Evolutionary conservation across 495 filamentous ascomycete species (phyloP).

Genomic region (Penicillium pancosmium): DNA sequence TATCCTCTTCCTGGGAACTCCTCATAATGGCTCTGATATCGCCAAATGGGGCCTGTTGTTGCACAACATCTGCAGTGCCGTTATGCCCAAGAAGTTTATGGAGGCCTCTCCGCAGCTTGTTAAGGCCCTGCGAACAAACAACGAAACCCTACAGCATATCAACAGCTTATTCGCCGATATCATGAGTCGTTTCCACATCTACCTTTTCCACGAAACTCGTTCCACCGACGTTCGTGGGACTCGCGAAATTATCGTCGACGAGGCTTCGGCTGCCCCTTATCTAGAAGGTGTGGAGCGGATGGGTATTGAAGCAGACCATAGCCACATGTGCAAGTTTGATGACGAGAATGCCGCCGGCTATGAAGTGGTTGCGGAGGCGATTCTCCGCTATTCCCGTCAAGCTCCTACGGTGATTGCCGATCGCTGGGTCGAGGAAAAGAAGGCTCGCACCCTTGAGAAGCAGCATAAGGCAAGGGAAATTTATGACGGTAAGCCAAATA

Average conservation of each 20-base stretch:
- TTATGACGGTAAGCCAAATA: conserved; percentile 31
- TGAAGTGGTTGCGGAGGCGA: conserved; percentile 68
- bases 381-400: conserved; percentile 68
- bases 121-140: conserved; percentile 73
- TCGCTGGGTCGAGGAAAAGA: conserved; percentile 67
- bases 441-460: conserved; percentile 48
- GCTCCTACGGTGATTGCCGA: conserved; percentile 59
- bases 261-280: conserved; percentile 73
- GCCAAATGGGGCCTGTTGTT: conserved; percentile 77
- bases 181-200: conserved; percentile 71
- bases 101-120: conserved; percentile 72
- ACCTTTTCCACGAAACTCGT: conserved; percentile 71
- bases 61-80: conserved; percentile 70
- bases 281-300: conserved; percentile 74
- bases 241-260: conserved; percentile 68
- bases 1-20: conserved; percentile 86
- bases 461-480: conserved; percentile 44
- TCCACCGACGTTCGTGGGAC: conserved; percentile 67
- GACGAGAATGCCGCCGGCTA: conserved; percentile 73
- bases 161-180: conserved; percentile 76
- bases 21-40: conserved; percentile 75
- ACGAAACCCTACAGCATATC: conserved; percentile 80
- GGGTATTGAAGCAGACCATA: conserved; percentile 81
- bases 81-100: conserved; percentile 70
- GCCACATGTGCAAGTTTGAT: conserved; percentile 87